A percentile compares a stretch with the other conserved stretches of the same genome.
Conservation (phyloP, 1,139 yeast species). For the Magnusiomyces starmeri region DNA sequence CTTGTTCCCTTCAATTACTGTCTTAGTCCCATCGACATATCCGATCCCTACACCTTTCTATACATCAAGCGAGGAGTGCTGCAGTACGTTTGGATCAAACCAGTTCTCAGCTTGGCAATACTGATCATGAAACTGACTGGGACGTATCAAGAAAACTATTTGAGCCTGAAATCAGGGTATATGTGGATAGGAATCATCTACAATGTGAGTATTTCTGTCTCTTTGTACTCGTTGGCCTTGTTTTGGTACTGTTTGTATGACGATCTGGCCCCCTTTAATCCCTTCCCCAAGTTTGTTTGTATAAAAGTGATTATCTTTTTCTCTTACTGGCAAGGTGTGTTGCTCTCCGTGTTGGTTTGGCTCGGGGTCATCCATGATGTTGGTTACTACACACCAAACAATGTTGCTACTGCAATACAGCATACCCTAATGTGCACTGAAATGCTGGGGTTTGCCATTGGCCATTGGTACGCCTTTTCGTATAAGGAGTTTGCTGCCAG, state of each 20-base stretch:
- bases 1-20: conserved; percentile 49
- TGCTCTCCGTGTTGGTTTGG: conserved; percentile 54
- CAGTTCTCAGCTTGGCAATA: conserved; percentile 56
- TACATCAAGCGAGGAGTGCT: conserved; percentile 75
- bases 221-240: conserved; percentile 77
- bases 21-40: conserved; percentile 61
- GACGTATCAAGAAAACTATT: conserved; percentile 40
- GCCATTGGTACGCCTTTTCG: conserved; percentile 83
- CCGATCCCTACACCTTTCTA: conserved; percentile 77
- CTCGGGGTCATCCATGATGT: conserved; percentile 43
- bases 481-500: conserved; percentile 61
- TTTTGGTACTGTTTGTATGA: conserved; percentile 84
- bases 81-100: conserved; percentile 95
- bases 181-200: conserved; percentile 66
- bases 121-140: conserved; percentile 47
- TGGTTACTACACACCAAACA: conserved; percentile 30
- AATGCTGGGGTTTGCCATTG: conserved; percentile 74
- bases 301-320: conserved; percentile 92
- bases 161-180: conserved; percentile 46
- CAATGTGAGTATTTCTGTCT: conserved; percentile 71
- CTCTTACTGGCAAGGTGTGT: conserved; percentile 90
- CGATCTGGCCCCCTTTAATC: conserved; percentile 74
- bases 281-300: conserved; percentile 88
- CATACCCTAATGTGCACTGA: conserved; percentile 79
- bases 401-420: conserved; percentile 51